Percentiles rank a stretch among this genome's conserved stretches.
Conservation (phyloP, 345 rosid species). For the Eucalyptus victrix region DNA sequence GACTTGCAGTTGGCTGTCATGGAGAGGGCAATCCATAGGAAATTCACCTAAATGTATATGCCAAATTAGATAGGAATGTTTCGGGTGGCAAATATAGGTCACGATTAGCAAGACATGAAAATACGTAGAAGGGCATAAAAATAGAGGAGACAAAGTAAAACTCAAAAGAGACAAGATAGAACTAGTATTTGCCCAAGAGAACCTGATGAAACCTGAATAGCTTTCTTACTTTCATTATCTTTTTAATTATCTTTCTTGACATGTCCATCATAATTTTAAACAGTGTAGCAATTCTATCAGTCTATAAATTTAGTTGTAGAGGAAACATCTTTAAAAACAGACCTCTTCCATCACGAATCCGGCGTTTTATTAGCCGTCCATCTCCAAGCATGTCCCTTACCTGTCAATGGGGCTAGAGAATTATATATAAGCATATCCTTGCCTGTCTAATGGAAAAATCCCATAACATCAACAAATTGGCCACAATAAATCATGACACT, state of each 20-base stretch:
- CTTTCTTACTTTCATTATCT: not conserved
- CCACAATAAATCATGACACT: not conserved
- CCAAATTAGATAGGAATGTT: not conserved
- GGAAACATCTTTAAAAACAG: not conserved
- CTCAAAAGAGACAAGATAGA: not conserved
- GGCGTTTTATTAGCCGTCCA: constrained; percentile 89
- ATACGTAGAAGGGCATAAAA: not conserved
- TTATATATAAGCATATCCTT: not conserved
- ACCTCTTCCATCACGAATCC: constrained; percentile 90
- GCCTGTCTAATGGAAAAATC: not conserved
- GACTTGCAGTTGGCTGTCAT: constrained; percentile 66
- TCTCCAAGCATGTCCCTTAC: constrained; percentile 98
- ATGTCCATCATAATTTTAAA: not conserved
- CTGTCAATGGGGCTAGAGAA: constrained; percentile 19
- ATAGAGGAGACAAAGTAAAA: not conserved
- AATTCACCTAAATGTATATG: constrained; percentile 52
- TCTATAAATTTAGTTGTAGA: not conserved
- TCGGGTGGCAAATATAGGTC: not conserved
- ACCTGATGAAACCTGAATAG: not conserved
- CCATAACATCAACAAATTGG: not conserved
- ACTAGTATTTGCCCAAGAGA: not conserved
- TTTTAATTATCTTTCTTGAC: not conserved
- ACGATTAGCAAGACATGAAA: not conserved
- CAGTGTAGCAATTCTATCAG: not conserved
- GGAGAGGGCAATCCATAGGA: constrained; percentile 99